These are phyloP conservation scores for Phellinidium pouzarii DNA, from an alignment of 1,284 basidiomycete species.

Conservation along the genomic window DNA sequence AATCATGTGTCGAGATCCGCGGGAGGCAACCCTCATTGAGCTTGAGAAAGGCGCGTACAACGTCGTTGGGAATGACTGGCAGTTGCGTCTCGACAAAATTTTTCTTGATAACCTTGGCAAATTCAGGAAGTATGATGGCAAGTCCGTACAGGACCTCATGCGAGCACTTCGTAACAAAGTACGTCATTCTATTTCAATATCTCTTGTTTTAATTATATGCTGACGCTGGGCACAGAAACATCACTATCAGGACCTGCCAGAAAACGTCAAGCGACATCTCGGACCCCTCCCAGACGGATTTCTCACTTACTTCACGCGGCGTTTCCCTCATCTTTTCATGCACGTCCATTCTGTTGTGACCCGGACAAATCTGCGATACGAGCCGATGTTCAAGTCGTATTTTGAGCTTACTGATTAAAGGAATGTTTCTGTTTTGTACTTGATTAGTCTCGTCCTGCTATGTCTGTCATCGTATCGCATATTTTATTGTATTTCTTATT, in stretches of 20 bases:
- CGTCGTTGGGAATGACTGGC: constrained; percentile 88
- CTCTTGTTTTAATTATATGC: constrained; percentile 5
- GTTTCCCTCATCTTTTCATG: constrained; percentile 88
- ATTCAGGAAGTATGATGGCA: constrained; percentile 92
- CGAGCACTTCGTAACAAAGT: constrained; percentile 95
- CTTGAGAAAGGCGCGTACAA: constrained; percentile 66
- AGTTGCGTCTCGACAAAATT: constrained; percentile 74
- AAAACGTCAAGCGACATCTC: constrained; percentile 80
- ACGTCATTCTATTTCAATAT: constrained; percentile 23
- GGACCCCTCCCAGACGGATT: constrained; percentile 91
- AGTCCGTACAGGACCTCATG: constrained; percentile 85
- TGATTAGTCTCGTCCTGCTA: not conserved
- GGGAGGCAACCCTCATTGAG: constrained; percentile 65
- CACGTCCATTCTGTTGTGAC: constrained; percentile 85
- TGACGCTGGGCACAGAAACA: constrained; percentile 68
- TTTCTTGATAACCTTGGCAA: constrained; percentile 95
- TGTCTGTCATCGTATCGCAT: not conserved
- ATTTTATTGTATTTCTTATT: not conserved
- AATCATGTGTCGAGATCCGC: constrained; percentile 91
- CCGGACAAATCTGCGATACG: constrained; percentile 57
- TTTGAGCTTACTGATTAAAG: constrained; percentile 60
- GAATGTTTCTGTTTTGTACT: not conserved
- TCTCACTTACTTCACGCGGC: constrained; percentile 84
- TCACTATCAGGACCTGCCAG: constrained; percentile 94
- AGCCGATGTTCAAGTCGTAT: constrained; percentile 83